Conservation (phyloP, 2,329 filamentous ascomycete species). For the Cladosporium cucumerinum region DNA sequence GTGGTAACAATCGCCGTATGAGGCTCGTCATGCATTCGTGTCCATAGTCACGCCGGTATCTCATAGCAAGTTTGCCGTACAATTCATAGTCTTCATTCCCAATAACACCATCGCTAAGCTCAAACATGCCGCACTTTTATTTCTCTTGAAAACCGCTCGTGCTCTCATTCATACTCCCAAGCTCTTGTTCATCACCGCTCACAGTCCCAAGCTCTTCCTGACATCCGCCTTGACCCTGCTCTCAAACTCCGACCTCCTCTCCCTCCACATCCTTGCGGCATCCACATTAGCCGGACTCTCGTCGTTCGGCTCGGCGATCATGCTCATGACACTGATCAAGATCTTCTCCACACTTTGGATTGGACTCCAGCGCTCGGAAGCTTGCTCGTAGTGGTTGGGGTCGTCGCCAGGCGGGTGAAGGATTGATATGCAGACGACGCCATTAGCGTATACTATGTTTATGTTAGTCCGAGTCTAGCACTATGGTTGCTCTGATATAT, state of each 20-base stretch:
- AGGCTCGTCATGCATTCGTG: no score
- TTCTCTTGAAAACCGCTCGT: not conserved
- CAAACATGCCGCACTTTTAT: not conserved
- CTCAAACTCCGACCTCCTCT: conserved; percentile 79
- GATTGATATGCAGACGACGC: conserved; percentile 96
- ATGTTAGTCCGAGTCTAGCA: not conserved
- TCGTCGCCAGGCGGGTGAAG: conserved; percentile 94
- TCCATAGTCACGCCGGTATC: not conserved
- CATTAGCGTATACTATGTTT: conserved; percentile 75
- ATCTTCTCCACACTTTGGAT: conserved; percentile 99
- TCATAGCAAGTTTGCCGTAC: not conserved
- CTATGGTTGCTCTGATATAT: not conserved
- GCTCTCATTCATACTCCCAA: not conserved
- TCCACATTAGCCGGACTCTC: conserved; percentile 96
- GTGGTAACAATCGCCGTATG: no score
- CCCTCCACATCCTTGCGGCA: conserved; percentile 94
- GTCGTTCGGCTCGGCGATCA: conserved; percentile 95
- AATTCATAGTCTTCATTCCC: conserved; percentile 1
- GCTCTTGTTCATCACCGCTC: conserved; percentile 25
- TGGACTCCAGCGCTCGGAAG: conserved; percentile 91
- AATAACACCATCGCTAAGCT: conserved; percentile 14
- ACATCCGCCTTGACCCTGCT: conserved; percentile 79
- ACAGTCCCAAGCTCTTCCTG: conserved; percentile 72
- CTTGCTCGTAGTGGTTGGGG: conserved; percentile 96
- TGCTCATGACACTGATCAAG: conserved; percentile 93